phyloP scores from a whole-genome alignment of 495 filamentous ascomycete species.

The Lasiosphaeris hirsuta region DNA sequence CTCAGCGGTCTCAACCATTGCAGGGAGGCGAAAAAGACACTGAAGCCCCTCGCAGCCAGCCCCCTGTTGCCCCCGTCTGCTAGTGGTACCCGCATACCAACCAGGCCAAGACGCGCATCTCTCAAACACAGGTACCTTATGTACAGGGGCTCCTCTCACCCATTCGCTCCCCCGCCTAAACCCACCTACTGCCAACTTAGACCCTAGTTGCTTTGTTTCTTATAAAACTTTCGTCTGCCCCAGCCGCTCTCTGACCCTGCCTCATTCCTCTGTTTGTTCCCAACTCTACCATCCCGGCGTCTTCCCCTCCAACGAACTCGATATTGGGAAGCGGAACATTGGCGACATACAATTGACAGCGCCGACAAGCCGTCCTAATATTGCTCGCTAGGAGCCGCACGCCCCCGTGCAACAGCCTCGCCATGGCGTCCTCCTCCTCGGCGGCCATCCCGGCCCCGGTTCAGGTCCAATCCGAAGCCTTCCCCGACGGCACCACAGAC shows the following conservation, averaged over 20 bases:
- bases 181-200: slow-evolving; percentile 2
- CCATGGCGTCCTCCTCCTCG: slow-evolving; percentile 47
- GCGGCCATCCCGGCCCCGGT: slow-evolving; percentile 19
- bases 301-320: slow-evolving; percentile 1
- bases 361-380: slow-evolving; percentile 7
- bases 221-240: slow-evolving; percentile 25
- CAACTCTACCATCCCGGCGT: background rate
- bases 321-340: background rate
- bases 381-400: slow-evolving; percentile 10
- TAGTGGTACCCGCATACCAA: slow-evolving; percentile 8
- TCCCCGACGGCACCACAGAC: slow-evolving; percentile 49
- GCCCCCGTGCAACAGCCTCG: slow-evolving; percentile 7
- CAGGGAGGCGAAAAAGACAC: background rate
- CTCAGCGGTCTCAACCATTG: too few relatives aligned
- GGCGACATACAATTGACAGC: slow-evolving; percentile 2
- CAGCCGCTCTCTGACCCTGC: slow-evolving; percentile 9
- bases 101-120: background rate
- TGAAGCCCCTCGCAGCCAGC: too few relatives aligned
- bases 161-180: slow-evolving; percentile 18
- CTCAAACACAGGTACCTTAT: too few relatives aligned
- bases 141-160: slow-evolving; percentile 1
- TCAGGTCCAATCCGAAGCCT: slow-evolving; percentile 30
- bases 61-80: background rate
- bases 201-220: slow-evolving; percentile 17
- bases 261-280: slow-evolving; percentile 8